Evolutionary conservation across 345 rosid species (phyloP).

Genomic region (sweet orange (Citrus sinensis)): DVS_A1.0 CM039165.1:21567501-21568000

Average conservation of each 20-base stretch:
- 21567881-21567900: conserved; percentile 97
- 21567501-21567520: neutral
- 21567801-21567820: conserved; percentile 52
- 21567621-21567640: neutral
- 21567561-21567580: no score
- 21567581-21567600: neutral
- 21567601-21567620: neutral
- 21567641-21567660: neutral
- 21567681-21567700: no score
- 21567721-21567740: no score
- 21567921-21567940: conserved; percentile 65
- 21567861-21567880: conserved; percentile 66
- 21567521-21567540: neutral
- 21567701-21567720: no score
- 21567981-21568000: neutral
- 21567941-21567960: neutral
- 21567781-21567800: conserved; percentile 61
- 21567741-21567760: neutral
- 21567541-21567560: neutral
- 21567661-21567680: neutral
- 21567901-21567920: conserved; percentile 85
- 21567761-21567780: conserved; percentile 47
- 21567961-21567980: neutral
- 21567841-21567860: conserved; percentile 70
- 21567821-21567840: conserved; percentile 53